Percentiles rank a stretch among this genome's conserved stretches.
Conservation (phyloP, 2,329 filamentous ascomycete species). For the Clonostachys solani region DNA sequence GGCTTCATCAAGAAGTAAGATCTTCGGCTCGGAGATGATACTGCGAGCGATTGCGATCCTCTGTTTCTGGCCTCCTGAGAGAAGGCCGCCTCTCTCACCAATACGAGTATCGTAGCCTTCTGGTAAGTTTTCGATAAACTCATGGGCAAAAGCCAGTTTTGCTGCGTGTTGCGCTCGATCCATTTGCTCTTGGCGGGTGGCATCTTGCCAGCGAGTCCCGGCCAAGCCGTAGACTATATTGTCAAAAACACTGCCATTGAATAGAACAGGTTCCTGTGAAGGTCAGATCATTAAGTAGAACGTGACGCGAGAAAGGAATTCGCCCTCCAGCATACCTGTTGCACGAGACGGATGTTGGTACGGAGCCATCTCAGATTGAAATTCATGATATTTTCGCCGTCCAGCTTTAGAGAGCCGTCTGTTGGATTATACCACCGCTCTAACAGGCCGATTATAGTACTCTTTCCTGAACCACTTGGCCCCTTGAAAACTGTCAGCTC, state of each 20-base stretch:
- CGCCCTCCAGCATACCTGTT: constrained; percentile 7
- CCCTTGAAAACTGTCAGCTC: not conserved
- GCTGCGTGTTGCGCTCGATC: constrained; percentile 38
- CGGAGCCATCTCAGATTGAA: constrained; percentile 34
- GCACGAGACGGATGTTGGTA: constrained; percentile 36
- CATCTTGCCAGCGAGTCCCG: constrained; percentile 29
- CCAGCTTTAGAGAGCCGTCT: not conserved
- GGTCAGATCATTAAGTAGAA: too few relatives aligned
- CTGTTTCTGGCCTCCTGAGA: constrained; percentile 62
- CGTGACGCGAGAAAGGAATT: too few relatives aligned
- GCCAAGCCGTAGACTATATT: constrained; percentile 49
- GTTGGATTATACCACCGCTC: not conserved
- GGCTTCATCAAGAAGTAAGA: constrained; percentile 59
- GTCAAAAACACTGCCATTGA: constrained; percentile 41
- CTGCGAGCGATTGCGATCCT: constrained; percentile 50
- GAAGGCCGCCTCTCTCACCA: constrained; percentile 57
- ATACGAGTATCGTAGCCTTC: constrained; percentile 48
- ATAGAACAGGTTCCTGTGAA: constrained; percentile 33
- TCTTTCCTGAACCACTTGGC: not conserved
- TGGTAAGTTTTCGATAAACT: constrained; percentile 43
- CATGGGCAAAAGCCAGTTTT: constrained; percentile 42
- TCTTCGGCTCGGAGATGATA: constrained; percentile 28
- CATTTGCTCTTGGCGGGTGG: constrained; percentile 33
- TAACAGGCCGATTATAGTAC: not conserved
- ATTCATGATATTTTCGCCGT: constrained; percentile 25